Evolutionary conservation across 73 alveolate genomes (phyloP), one percentile per base, ranked within the genome.

Genomic region (Tetrahymena elliotti): DNA sequence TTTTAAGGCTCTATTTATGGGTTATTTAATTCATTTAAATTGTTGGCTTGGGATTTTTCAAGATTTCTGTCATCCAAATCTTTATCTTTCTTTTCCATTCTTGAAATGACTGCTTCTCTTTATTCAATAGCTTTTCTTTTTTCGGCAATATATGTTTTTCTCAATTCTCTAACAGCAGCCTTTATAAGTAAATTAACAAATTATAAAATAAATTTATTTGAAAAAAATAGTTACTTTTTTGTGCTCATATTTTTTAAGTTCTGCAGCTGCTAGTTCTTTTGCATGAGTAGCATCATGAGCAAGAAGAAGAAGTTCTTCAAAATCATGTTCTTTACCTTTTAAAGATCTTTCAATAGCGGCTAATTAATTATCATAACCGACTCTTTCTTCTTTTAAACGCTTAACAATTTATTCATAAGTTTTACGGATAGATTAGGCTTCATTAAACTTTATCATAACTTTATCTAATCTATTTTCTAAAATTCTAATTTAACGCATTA

Each of bases 261-360:
- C 98, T 84, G 99, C 99, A 95, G 98, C 98, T 93, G 99, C 98
- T 88, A 98, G 95, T 95, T 98, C 99, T 96, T 98, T 98, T 9
- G 99, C 99, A 94, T 99, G 99, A 94, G 98, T 97, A 38, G 99
- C 99, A 95, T 99, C 99, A 96, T 99, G 99, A 38, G 99, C 97
- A 53, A 99, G 97, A 54, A 99, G 97, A 83, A 99, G 97, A 34
- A 99, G 97, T 94, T 99, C 99, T 96, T 98, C 99, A 96, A 97
- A 99, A 97, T 98, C 99, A 95, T 99, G 99, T 53, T 97, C 99
- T 94, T 98, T 98, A 11, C 99, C 99, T 94, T 98, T 98, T 37
- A 99, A 94, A 83, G 99, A 96, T 94, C 99, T 97, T 93, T 99
- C 99, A 54, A 99, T 98, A 35, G 99, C 99, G 6, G 99, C 99